Evolutionary conservation across 108 stramenopile genomes (phyloP).

Genomic region (Fragilariopsis cylindrus): DNA sequence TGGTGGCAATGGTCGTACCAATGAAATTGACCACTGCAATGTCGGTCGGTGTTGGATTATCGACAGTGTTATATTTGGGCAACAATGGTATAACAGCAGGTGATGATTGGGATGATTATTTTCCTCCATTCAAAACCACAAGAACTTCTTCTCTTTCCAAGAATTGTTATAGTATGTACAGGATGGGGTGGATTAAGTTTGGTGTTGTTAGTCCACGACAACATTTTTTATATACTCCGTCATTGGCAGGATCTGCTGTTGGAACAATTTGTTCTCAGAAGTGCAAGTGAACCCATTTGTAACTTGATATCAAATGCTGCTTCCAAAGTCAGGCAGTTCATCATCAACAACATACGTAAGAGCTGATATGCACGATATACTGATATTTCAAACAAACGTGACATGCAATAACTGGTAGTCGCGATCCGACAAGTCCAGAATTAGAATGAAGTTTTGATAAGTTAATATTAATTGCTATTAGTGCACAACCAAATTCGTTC

Average conservation of each 20-base stretch:
- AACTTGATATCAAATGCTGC: conserved; percentile 39
- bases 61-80: not conserved
- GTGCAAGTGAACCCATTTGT: conserved; percentile 64
- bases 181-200: conserved; percentile 12
- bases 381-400: conserved; percentile 43
- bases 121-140: not conserved
- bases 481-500: conserved; percentile 74
- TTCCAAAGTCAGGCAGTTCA: not conserved
- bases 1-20: no score
- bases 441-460: conserved; percentile 57
- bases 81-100: no score
- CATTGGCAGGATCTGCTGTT: conserved; percentile 64
- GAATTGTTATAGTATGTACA: not conserved
- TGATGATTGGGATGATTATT: not conserved
- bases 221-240: conserved; percentile 59
- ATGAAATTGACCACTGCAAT: no score
- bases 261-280: conserved; percentile 70
- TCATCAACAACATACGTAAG: conserved; percentile 46
- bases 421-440: not conserved
- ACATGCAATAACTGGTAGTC: conserved; percentile 30
- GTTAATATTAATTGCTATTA: conserved; percentile 61
- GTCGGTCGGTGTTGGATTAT: not conserved
- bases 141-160: not conserved
- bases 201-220: conserved; percentile 38
- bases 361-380: conserved; percentile 50